phyloP scores from a whole-genome alignment of 352 stramenopile species.

The Phytophthora ramorum region DNA sequence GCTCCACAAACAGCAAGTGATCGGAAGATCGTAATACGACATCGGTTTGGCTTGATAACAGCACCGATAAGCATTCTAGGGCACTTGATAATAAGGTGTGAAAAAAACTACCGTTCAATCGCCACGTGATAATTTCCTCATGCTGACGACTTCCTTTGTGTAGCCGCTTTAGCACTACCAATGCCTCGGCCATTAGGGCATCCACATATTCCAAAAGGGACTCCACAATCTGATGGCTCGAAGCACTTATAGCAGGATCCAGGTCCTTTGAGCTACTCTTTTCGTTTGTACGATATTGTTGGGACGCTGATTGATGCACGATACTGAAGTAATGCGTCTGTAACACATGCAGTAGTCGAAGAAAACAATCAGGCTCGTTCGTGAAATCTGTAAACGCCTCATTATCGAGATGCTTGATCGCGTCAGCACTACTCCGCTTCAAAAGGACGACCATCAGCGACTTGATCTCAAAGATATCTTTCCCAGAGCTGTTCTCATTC shows the following conservation, averaged over 20 bases:
- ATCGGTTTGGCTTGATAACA: constrained; percentile 18
- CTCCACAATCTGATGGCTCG: constrained; percentile 31
- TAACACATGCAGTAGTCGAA: constrained; percentile 43
- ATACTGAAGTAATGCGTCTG: constrained; percentile 57
- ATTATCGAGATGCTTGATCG: constrained; percentile 29
- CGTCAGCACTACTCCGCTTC: constrained; percentile 28
- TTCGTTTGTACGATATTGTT: neutral
- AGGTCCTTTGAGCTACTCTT: neutral
- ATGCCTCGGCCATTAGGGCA: constrained; percentile 37
- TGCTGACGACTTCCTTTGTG: constrained; percentile 63
- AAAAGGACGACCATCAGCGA: constrained; percentile 32
- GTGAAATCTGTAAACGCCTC: constrained; percentile 23
- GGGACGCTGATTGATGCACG: constrained; percentile 11
- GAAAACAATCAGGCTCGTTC: constrained; percentile 33
- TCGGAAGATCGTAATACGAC: neutral
- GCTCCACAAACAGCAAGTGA: constrained; percentile 41
- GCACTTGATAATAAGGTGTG: constrained; percentile 50
- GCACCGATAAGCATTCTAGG: constrained; percentile 52
- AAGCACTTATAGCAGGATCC: neutral
- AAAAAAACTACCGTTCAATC: constrained; percentile 61
- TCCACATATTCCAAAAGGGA: constrained; percentile 52
- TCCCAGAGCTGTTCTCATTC: constrained; percentile 4
- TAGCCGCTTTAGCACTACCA: constrained; percentile 50
- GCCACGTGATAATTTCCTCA: constrained; percentile 56
- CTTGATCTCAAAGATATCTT: constrained; percentile 22